phyloP scores from a whole-genome alignment of 202 grass and related monocot genomes.

The Panicum hallii region DNA sequence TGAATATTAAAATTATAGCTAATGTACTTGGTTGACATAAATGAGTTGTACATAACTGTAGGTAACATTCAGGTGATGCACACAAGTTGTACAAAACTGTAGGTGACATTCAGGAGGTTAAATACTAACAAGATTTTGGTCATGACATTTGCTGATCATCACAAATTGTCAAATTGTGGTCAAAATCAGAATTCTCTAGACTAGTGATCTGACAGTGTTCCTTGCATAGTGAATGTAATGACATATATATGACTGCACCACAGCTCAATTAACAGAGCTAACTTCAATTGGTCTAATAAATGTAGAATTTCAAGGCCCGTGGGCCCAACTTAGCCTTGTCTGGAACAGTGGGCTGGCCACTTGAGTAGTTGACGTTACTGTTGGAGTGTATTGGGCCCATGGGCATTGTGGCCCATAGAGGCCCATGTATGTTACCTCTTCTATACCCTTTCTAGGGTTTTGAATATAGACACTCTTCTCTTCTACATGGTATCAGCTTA shows the following conservation, averaged over 20 bases:
- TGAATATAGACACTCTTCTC: too few relatives aligned
- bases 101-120: conserved; percentile 3
- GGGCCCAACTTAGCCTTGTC: not conserved
- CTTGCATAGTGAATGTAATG: conserved; percentile 9
- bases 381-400: too few relatives aligned
- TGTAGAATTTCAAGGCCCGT: not conserved
- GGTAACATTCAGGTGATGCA: not conserved
- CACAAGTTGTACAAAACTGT: not conserved
- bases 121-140: not conserved
- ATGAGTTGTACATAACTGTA: not conserved
- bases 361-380: not conserved
- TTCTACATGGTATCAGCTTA: too few relatives aligned
- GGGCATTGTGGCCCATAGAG: too few relatives aligned
- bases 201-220: not conserved
- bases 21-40: not conserved
- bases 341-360: conserved; percentile 3
- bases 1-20: not conserved
- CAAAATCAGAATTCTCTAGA: not conserved
- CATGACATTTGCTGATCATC: not conserved
- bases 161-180: not conserved
- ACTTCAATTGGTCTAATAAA: conserved; percentile 8
- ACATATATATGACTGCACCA: not conserved
- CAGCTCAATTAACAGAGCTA: not conserved
- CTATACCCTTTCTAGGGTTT: too few relatives aligned
- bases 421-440: too few relatives aligned